These are phyloP conservation scores for Pachysandra terminalis DNA, from an alignment of 164 flowering plant species.

Conservation along the genomic window DNA sequence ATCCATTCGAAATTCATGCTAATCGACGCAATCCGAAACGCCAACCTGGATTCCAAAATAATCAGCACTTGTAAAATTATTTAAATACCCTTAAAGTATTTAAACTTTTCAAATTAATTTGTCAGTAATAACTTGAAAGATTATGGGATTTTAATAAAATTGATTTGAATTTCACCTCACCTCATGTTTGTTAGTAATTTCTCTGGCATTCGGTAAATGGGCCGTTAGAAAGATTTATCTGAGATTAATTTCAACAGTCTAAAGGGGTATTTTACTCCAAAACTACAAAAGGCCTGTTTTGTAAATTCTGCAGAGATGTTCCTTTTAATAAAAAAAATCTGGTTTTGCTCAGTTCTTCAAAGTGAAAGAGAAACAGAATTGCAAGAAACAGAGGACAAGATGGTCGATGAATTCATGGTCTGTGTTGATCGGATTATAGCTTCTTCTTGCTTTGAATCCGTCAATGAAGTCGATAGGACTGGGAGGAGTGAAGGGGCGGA, in stretches of 20 bases:
- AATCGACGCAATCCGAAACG: neutral
- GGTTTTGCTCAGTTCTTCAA: neutral
- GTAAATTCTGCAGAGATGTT: constrained; percentile 5
- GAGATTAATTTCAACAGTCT: neutral
- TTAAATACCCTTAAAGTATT: neutral
- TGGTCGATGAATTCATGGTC: constrained; percentile 62
- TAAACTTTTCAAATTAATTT: neutral
- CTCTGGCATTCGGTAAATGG: too few relatives aligned
- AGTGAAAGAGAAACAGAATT: constrained; percentile 11
- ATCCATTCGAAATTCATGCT: neutral
- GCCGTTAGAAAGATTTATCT: neutral
- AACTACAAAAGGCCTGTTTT: neutral
- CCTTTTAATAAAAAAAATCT: neutral
- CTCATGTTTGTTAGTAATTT: too few relatives aligned
- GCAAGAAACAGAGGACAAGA: neutral
- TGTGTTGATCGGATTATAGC: constrained; percentile 53
- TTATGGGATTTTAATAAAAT: too few relatives aligned
- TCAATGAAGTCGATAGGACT: constrained; percentile 7
- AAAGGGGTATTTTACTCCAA: neutral
- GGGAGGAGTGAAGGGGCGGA: constrained; percentile 9
- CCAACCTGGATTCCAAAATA: neutral
- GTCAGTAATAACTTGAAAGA: too few relatives aligned
- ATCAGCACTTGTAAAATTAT: neutral
- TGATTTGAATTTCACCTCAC: too few relatives aligned
- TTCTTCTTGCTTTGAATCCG: constrained; percentile 44